Base-by-base conservation (phyloP, 1,139 yeast genomes). In the Scheffersomyces parashehatae region DNA sequence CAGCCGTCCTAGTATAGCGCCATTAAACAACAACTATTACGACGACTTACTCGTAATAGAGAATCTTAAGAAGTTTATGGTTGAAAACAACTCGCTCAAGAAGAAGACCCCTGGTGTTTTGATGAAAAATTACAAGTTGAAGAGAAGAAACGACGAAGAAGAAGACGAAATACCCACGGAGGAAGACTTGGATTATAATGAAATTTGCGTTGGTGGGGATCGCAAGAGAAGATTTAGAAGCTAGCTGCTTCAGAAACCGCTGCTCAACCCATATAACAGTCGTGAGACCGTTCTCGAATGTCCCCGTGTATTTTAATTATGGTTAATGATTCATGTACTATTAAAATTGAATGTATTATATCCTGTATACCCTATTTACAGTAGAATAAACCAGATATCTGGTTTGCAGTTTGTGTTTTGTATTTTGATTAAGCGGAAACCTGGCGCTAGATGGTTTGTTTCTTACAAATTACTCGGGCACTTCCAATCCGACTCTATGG, bases 401-500 rank as follows among this genome's bases (percentile, higher is more conserved):
- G 14, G 16, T 12, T 32, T 16, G 13, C 13, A 32, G 13, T 14
- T 32, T 4, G 16, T 16, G 10, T 35, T 35, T 6, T 5, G 26
- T 5, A 6, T 20, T 20, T 8, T 8, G 3, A 6, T 16, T 16
- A 16, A 3, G 5, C 26, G 26, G 26, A 20, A 16, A 8, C 26
- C 8, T 5, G 8, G 8, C 3, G 24, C 24, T 20, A 8, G 24
- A 5, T 20, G 26, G 26, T 20, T 6, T 20, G 26, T 20, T 6
- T 20, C 26, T 20, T 20, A 20, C 7, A 1, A 20, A 10, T 29
- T 31, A 31, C 24, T 52, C 51, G 12, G 58, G 58, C 11, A 54
- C 48, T 10, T 44, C 31, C 33, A 91, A 75, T 0, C 99, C 99
- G 11, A 93, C 99, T 50, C 84, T 77, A 45, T 83, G 77, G 4